Percentiles rank a stretch among this genome's conserved stretches.
Evolutionary conservation across 2,329 filamentous ascomycete genomes (phyloP).

Genomic region (Fusarium sp.): DNA sequence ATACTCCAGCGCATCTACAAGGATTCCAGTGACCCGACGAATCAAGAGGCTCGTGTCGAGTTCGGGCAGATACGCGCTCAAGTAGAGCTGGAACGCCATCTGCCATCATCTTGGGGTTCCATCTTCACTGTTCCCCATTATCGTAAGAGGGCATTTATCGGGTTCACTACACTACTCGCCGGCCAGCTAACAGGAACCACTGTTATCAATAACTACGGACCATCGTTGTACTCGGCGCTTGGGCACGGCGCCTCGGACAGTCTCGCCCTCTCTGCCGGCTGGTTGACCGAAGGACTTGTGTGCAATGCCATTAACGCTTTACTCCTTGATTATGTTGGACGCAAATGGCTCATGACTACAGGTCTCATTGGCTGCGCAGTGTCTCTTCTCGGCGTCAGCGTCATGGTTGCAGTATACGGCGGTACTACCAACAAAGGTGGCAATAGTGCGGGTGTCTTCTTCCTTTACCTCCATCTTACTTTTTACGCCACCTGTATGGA

Average conservation of each 20-base stretch:
- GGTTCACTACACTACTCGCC: not conserved
- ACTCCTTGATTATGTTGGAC: slow-evolving; percentile 1
- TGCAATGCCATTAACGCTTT: slow-evolving; percentile 1
- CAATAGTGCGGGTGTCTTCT: not conserved
- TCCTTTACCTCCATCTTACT: slow-evolving; percentile 2
- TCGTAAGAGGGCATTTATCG: not conserved
- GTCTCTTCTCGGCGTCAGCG: not conserved
- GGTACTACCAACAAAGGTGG: slow-evolving; percentile 2
- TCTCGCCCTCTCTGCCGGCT: not conserved
- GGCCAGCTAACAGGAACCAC: not conserved
- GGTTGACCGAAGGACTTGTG: slow-evolving; percentile 8
- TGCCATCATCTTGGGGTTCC: not conserved
- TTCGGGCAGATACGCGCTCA: slow-evolving; percentile 7
- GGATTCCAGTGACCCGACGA: not conserved
- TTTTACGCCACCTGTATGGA: slow-evolving; percentile 9
- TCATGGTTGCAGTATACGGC: not conserved
- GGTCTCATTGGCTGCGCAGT: not conserved
- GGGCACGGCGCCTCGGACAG: not conserved
- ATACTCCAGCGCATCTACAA: not conserved
- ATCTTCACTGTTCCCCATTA: not conserved
- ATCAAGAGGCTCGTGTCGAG: not conserved
- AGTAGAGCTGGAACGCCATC: not conserved
- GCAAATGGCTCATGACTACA: not conserved
- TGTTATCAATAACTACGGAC: slow-evolving; percentile 1
- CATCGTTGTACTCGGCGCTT: not conserved